phyloP scores from a whole-genome alignment of 2,329 filamentous ascomycete species.

The Microdochium nivale region DNA sequence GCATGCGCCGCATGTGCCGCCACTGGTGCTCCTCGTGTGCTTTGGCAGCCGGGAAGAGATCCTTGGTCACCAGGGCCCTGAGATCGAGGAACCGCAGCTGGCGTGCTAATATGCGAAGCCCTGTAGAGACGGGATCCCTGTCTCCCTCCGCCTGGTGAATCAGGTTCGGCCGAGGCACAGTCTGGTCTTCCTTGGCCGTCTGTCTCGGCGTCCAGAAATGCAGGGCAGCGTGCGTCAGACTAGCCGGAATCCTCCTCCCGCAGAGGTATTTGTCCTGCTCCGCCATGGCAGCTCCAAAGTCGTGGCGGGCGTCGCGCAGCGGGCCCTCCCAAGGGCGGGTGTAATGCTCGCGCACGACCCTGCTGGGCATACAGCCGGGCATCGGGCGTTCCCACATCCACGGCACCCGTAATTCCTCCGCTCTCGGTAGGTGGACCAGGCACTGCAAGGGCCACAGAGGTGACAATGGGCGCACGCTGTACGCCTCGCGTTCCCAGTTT shows the following conservation, averaged over 20 bases:
- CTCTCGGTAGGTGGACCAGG: conserved; percentile 11
- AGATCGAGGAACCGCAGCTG: conserved; percentile 10
- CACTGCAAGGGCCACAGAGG: conserved; percentile 11
- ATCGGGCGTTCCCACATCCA: conserved; percentile 15
- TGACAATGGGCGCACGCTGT: conserved; percentile 1
- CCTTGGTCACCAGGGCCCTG: conserved; percentile 9
- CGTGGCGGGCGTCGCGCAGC: conserved; percentile 15
- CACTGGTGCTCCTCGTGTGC: conserved; percentile 7
- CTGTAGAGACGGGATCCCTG: conserved; percentile 11
- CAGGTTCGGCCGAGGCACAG: conserved; percentile 10
- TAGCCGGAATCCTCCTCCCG: conserved; percentile 7
- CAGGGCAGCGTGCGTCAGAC: conserved; percentile 8
- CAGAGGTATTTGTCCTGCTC: conserved; percentile 8
- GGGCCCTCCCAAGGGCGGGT: conserved; percentile 15
- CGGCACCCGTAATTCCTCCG: conserved; percentile 7
- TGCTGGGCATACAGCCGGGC: conserved; percentile 6
- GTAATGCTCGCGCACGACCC: conserved; percentile 6
- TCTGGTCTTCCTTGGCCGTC: conserved; percentile 2
- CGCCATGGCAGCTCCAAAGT: conserved; percentile 11
- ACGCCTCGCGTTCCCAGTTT: background rate
- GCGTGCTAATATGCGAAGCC: conserved; percentile 9
- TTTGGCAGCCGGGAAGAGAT: conserved; percentile 7
- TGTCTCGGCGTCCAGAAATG: conserved; percentile 7
- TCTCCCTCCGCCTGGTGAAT: conserved; percentile 5
- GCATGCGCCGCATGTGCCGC: conserved; percentile 11